A percentile compares a stretch with the other conserved stretches of the same genome.
These are phyloP conservation scores for Stenocarpella maydis DNA, from an alignment of 2,329 filamentous ascomycete species.

Conservation along the genomic window DNA sequence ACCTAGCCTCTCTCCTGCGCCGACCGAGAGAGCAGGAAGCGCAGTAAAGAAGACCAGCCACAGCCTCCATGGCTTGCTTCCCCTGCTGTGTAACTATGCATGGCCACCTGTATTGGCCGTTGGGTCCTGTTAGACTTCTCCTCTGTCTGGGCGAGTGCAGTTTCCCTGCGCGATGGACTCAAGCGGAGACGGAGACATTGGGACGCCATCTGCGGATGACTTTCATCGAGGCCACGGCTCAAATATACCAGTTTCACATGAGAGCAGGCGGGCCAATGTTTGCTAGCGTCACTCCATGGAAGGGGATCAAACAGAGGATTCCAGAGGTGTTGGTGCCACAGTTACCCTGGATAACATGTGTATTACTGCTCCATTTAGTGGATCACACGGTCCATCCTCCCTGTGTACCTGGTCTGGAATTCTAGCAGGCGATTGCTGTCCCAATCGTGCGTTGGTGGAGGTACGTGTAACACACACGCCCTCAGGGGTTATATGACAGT, in stretches of 20 bases:
- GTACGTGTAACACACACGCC: too few species aligned
- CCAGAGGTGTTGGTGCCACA: neutral
- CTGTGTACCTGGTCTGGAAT: neutral
- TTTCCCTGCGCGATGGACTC: neutral
- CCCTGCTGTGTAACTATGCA: neutral
- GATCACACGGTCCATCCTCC: too few species aligned
- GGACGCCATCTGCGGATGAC: too few species aligned
- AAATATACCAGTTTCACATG: too few species aligned
- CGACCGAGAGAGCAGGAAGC: neutral
- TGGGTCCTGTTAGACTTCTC: neutral
- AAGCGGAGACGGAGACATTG: neutral
- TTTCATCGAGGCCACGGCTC: neutral
- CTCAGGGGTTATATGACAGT: neutral
- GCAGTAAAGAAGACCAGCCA: neutral
- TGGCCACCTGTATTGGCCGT: neutral
- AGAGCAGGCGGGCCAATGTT: neutral
- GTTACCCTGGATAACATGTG: neutral
- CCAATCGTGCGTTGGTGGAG: neutral
- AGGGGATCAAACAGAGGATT: neutral
- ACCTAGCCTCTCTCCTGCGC: neutral
- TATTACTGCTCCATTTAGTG: neutral
- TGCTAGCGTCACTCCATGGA: neutral
- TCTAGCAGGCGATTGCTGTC: neutral
- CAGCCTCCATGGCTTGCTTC: neutral
- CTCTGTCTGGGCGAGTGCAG: too few species aligned